phyloP scores from a whole-genome alignment of 495 filamentous ascomycete genomes.

The Tuber indicum region DNA sequence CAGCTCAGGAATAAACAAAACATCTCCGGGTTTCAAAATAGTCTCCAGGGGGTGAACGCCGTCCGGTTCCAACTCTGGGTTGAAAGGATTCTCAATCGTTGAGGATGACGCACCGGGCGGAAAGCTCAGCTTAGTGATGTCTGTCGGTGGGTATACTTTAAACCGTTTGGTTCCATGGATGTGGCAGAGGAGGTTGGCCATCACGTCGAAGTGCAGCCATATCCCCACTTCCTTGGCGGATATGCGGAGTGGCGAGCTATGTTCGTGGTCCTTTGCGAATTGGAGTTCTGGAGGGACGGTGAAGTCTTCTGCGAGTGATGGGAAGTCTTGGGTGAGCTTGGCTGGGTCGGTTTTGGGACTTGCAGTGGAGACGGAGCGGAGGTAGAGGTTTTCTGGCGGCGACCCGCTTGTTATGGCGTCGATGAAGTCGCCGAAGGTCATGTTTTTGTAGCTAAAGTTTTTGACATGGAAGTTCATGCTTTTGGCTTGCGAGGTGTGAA shows the following conservation, averaged over 20 bases:
- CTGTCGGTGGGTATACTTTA: constrained; percentile 68
- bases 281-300: constrained; percentile 57
- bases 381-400: constrained; percentile 60
- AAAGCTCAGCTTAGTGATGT: constrained; percentile 63
- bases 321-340: constrained; percentile 63
- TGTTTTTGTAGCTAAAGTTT: constrained; percentile 72
- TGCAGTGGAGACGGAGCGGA: constrained; percentile 64
- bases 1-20: constrained; percentile 71
- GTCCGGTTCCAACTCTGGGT: constrained; percentile 42
- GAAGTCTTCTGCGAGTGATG: constrained; percentile 63
- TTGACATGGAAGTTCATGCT: constrained; percentile 74
- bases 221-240: constrained; percentile 70
- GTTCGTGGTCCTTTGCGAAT: constrained; percentile 55
- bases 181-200: constrained; percentile 85
- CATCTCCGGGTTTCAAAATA: constrained; percentile 60
- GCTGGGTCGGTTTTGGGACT: constrained; percentile 64
- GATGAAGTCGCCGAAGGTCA: constrained; percentile 62
- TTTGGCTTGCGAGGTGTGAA: constrained; percentile 59
- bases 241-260: constrained; percentile 73
- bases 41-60: constrained; percentile 64
- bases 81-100: constrained; percentile 61
- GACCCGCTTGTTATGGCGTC: constrained; percentile 48
- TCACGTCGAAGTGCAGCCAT: constrained; percentile 92
- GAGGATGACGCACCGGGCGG: constrained; percentile 74
- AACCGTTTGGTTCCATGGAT: constrained; percentile 64